These are phyloP conservation scores for Ophiostoma fasciatum DNA, from an alignment of 2,329 filamentous ascomycete genomes.

Conservation along the genomic window DNA sequence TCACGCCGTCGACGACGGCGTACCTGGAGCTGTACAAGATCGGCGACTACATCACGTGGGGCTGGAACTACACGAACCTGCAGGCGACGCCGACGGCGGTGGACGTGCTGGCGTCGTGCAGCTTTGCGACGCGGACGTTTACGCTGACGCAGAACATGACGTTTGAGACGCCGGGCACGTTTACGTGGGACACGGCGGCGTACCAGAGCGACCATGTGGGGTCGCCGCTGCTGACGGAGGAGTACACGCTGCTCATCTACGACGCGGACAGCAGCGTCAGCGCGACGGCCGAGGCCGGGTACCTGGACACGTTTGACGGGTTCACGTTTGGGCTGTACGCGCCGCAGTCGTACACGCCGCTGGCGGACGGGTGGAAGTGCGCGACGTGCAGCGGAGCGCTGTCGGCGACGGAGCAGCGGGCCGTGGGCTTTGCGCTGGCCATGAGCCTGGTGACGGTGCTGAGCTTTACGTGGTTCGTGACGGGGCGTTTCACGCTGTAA, in stretches of 20 bases:
- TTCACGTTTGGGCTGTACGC: constrained; percentile 46
- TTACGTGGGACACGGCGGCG: constrained; percentile 42
- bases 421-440: constrained; percentile 33
- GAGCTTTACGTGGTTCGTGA: constrained; percentile 51
- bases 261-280: constrained; percentile 38
- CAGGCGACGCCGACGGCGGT: constrained; percentile 42
- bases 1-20: constrained; percentile 31
- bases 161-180: constrained; percentile 33
- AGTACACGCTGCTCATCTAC: constrained; percentile 48
- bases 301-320: constrained; percentile 30
- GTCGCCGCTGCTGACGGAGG: constrained; percentile 33
- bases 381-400: constrained; percentile 40
- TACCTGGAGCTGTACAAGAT: constrained; percentile 43
- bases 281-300: constrained; percentile 38
- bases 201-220: constrained; percentile 31
- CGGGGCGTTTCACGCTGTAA: constrained; percentile 22
- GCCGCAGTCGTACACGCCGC: constrained; percentile 33
- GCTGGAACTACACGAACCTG: constrained; percentile 52
- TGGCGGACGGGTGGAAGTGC: constrained; percentile 36
- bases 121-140: constrained; percentile 35
- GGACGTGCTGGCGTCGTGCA: constrained; percentile 44
- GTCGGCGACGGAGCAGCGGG: constrained; percentile 30
- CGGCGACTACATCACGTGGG: constrained; percentile 42
- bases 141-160: constrained; percentile 51
- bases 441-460: constrained; percentile 42